Evolutionary conservation across 1,284 basidiomycete species (phyloP).

Genomic region (Sporisorium reilianum): DNA sequence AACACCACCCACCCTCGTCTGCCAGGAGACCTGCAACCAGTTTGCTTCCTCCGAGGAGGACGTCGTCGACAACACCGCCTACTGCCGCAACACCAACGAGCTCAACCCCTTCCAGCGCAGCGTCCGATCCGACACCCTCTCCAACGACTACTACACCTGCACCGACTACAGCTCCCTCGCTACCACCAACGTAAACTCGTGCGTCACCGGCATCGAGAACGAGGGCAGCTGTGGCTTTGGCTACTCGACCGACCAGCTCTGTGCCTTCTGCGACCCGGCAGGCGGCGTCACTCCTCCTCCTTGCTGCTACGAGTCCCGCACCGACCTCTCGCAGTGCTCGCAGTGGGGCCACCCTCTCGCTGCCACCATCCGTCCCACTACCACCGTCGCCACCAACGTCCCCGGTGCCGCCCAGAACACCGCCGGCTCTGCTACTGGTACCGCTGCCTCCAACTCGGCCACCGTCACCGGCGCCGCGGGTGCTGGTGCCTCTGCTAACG

Average conservation of each 20-base stretch:
- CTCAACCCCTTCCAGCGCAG: conserved; percentile 56
- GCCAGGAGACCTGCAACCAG: conserved; percentile 63
- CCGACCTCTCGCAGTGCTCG: conserved; percentile 55
- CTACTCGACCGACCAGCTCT: conserved; percentile 69
- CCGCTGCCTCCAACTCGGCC: conserved; percentile 26
- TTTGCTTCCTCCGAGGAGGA: conserved; percentile 52
- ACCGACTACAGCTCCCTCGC: conserved; percentile 70
- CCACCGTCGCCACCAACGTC: conserved; percentile 48
- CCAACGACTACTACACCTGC: conserved; percentile 69
- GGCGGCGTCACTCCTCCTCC: conserved; percentile 51
- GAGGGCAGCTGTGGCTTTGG: conserved; percentile 72
- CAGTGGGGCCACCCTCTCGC: conserved; percentile 59
- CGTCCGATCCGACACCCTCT: conserved; percentile 63
- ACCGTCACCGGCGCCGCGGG: conserved; percentile 25
- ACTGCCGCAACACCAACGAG: conserved; percentile 56
- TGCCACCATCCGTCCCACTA: conserved; percentile 52
- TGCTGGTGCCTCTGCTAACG: conserved; percentile 16
- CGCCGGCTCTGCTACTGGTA: conserved; percentile 15
- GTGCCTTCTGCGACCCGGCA: conserved; percentile 69
- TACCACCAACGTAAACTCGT: conserved; percentile 69
- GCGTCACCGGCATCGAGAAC: conserved; percentile 70
- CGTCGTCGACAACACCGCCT: conserved; percentile 59
- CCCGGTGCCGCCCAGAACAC: conserved; percentile 25
- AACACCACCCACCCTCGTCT: conserved; percentile 58
- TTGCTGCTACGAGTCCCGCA: conserved; percentile 59